Evolutionary conservation across 208 protist species (phyloP), one percentile per base, ranked within the genome.

Genomic region (Leishmania tropica): DNA sequence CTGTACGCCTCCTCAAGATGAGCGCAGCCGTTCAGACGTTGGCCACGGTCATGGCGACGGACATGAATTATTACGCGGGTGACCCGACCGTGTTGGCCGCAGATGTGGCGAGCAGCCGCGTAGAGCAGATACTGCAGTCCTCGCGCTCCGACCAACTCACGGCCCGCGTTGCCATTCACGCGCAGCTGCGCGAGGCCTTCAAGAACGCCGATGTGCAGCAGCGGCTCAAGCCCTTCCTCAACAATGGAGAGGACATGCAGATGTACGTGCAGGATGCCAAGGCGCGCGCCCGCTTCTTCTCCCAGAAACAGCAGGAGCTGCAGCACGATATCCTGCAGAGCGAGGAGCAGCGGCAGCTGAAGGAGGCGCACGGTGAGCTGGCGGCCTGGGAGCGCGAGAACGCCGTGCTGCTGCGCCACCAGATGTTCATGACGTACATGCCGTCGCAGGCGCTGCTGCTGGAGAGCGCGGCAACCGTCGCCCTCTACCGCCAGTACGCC

Each of bases 381-480:
- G 88, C 91, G 7, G 87, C 88, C 40, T 97, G 94, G 93, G 92
- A 96, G 84, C 84, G 85, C 17, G 89, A 94, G 60, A 95, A 96
- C 75, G 92, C 91, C n/a, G 89, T 95, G 31, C 90, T 95, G 56
- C 84, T 96, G 64, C 92, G 92, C 19, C 93, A 95, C 75, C 91
- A 90, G 79, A 94, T 95, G 92, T 96, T 96, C 83, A 95, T 95
- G 93, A 90, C 91, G 15, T 94, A 95, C 85, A 89, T 89, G 75
- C 93, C 93, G 13, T 93, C 93, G 19, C 85, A 91, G 81, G 88
- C 91, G 13, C 86, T 96, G 56, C 86, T 96, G 62, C 88, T 96
- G 28, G 91, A 96, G 85, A 93, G 88, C 68, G 93, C 93, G 56
- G 91, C 91, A 19, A 96, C 93, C 24, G 90, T 96, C 58, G 89